A percentile compares a stretch with the other conserved stretches of the same genome.
phyloP scores from a whole-genome alignment of 345 rosid genomes.

The Draba incana region DNA sequence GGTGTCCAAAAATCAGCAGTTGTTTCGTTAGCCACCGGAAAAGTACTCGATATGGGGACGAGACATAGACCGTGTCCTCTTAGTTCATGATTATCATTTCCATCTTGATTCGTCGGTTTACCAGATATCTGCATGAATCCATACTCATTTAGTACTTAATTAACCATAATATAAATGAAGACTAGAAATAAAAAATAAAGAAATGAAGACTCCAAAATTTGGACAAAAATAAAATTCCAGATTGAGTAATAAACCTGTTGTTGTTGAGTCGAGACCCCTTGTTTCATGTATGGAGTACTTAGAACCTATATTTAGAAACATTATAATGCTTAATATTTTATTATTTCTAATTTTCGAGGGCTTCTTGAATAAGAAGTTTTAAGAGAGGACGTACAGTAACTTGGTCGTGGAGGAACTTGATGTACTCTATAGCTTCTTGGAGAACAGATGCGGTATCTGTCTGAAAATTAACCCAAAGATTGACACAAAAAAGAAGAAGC shows the following conservation, averaged over 20 bases:
- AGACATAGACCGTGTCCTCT: constrained; percentile 81
- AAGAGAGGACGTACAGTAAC: constrained; percentile 56
- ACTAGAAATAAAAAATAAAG: too few species aligned
- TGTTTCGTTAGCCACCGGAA: constrained; percentile 77
- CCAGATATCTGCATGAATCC: constrained; percentile 28
- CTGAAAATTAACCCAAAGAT: constrained; percentile 46
- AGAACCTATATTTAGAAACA: constrained; percentile 56
- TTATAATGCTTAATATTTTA: constrained; percentile 5
- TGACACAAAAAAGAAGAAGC: neutral
- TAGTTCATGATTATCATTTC: constrained; percentile 56
- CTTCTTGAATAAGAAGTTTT: constrained; percentile 1
- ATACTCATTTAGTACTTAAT: constrained; percentile 8
- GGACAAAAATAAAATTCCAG: neutral
- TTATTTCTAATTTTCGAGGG: constrained; percentile 12
- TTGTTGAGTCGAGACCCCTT: constrained; percentile 60
- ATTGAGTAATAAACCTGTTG: constrained; percentile 56
- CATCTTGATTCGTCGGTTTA: constrained; percentile 42
- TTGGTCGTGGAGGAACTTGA: constrained; percentile 90
- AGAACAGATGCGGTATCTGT: constrained; percentile 99
- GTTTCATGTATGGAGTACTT: constrained; percentile 83
- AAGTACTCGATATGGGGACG: constrained; percentile 79
- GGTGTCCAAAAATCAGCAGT: constrained; percentile 87
- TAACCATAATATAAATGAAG: constrained; percentile 8
- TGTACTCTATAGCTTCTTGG: constrained; percentile 89
- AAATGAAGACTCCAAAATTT: neutral